Base-by-base conservation (phyloP, 2,329 filamentous ascomycete genomes). In the Aschersonia sp. region DNA sequence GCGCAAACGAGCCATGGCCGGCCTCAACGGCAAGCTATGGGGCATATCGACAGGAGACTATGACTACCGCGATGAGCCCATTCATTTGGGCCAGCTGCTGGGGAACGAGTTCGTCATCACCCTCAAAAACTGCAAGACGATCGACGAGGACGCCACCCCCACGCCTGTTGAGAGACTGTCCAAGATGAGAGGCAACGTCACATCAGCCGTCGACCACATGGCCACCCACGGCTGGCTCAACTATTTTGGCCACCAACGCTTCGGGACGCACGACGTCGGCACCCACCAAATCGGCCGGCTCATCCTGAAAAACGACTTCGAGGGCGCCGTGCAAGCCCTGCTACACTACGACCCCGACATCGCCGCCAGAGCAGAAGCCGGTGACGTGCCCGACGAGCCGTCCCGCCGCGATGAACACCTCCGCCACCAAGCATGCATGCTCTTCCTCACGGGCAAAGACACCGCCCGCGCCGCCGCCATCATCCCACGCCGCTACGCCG, bases 231-330 rank as follows among this genome's bases (percentile, higher is more conserved):
- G 92, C 3, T 98, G 94, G 71, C 82, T 98, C 65, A 98, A 98
- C 66, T 98, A 97, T 68, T 98, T 89, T 59, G 92, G 92, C 6
- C 79, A 97, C n/a, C 92, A 98, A 66, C 82, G 92, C 30, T 98
- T 98, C 58, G 92, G 92, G 31, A 91, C 89, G 0, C 91, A 92
- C 63, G 71, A 80, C 31, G 84, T 86, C 9, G 85, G 89, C 35
- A 98, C 92, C 0, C 88, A 97, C 58, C 76, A 82, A 41, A 72
- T 96, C 45, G 92, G 92, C 45, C 78, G 84, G 60, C 82, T 86
- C 61, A 89, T 98, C 60, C 74, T 98, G 1, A 77, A 85, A 55
- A 83, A 78, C 31, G 80, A 95, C 58, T 89, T 89, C 55, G 75
- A 89, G 59, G 85, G 78, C 32, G 91, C 91, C 10, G 80, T 92